Conservation (phyloP, 169 alveolate species). For the Plasmodium coatneyi region DNA sequence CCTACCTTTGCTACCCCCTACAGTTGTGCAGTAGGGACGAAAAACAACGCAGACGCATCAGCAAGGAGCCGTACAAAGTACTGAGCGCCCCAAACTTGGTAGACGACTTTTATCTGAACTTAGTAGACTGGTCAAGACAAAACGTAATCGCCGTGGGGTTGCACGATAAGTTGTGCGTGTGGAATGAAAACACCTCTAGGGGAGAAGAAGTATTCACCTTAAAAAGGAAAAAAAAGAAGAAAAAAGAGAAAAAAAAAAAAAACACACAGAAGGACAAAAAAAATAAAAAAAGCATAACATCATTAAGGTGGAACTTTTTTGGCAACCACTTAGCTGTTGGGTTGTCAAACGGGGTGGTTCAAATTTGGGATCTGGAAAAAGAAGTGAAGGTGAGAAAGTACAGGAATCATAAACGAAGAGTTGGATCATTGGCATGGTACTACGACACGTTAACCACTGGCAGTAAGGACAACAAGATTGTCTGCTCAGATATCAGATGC, state of each 20-base stretch:
- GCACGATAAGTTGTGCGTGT: constrained; percentile 85
- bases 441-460: constrained; percentile 89
- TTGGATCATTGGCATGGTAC: constrained; percentile 92
- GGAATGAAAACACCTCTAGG: constrained; percentile 75
- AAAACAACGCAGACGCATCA: constrained; percentile 48
- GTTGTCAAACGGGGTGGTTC: constrained; percentile 89
- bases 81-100: constrained; percentile 87
- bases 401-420: constrained; percentile 92
- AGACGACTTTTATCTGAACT: constrained; percentile 88
- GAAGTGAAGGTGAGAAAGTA: constrained; percentile 76
- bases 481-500: constrained; percentile 89
- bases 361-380: constrained; percentile 85
- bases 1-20: constrained; percentile 3
- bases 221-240: not conserved
- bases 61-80: constrained; percentile 74
- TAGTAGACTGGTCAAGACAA: constrained; percentile 90
- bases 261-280: constrained; percentile 22
- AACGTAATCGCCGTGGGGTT: constrained; percentile 86
- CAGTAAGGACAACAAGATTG: constrained; percentile 90
- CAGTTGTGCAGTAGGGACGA: not conserved
- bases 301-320: constrained; percentile 90
- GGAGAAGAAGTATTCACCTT: constrained; percentile 29
- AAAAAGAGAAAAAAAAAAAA: constrained; percentile 9
- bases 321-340: constrained; percentile 92
- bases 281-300: constrained; percentile 82